Conservation (phyloP, 148 eudicot genomes). For the Hydrangea macrophylla region DNA sequence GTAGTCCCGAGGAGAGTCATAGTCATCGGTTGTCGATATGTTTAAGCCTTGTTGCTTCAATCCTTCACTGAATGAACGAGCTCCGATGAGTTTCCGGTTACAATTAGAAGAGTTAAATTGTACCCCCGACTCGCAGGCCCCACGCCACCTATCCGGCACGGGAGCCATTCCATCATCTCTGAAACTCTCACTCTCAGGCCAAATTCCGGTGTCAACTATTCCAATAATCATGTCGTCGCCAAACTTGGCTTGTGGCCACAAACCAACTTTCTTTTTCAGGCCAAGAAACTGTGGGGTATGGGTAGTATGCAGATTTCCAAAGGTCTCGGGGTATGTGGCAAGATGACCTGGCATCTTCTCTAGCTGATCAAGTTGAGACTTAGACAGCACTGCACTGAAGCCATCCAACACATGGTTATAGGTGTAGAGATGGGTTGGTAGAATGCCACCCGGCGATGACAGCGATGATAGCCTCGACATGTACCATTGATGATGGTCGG, state of each 20-base stretch:
- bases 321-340: slow-evolving; percentile 10
- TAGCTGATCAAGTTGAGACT: slow-evolving; percentile 4
- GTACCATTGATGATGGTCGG: slow-evolving; percentile 22
- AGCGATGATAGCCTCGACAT: slow-evolving; percentile 21
- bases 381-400: slow-evolving; percentile 19
- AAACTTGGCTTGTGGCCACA: slow-evolving; percentile 6
- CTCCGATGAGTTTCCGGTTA: not conserved
- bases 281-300: slow-evolving; percentile 18
- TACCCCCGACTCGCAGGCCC: not conserved
- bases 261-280: slow-evolving; percentile 9
- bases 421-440: slow-evolving; percentile 11
- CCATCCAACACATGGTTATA: slow-evolving; percentile 20
- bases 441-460: not conserved
- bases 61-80: slow-evolving; percentile 8
- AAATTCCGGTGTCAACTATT: slow-evolving; percentile 44
- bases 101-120: not conserved
- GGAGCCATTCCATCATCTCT: slow-evolving; percentile 20
- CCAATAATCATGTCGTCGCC: slow-evolving; percentile 35
- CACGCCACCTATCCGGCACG: not conserved
- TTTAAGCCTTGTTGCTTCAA: slow-evolving; percentile 1
- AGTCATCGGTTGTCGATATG: slow-evolving; percentile 16
- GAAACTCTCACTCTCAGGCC: slow-evolving; percentile 47
- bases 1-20: slow-evolving; percentile 33
- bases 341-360: slow-evolving; percentile 12
- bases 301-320: slow-evolving; percentile 10